Evolutionary conservation across 306 rosid species (phyloP).

Genomic region (Quillaja saponaria): DNA sequence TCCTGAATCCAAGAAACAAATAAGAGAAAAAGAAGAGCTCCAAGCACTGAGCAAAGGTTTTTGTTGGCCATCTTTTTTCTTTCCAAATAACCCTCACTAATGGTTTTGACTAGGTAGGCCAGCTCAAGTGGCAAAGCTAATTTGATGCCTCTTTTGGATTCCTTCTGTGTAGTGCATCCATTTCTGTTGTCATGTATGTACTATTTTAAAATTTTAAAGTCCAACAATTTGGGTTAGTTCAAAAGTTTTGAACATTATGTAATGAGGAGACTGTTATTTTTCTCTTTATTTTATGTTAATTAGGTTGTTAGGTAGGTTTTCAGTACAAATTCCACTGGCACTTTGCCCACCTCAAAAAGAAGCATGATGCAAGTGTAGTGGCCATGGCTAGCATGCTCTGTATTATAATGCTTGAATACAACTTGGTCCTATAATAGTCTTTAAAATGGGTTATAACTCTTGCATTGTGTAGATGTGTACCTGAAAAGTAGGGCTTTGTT

Average conservation of each 20-base stretch:
- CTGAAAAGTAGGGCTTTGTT: too few species aligned
- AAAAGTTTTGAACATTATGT: constrained; percentile 3
- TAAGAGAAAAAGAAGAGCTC: constrained; percentile 5
- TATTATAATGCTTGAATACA: background rate
- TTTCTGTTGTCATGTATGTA: constrained; percentile 7
- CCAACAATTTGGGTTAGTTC: constrained; percentile 6
- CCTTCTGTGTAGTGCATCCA: constrained; percentile 12
- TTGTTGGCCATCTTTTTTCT: too few species aligned
- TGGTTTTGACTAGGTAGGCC: constrained; percentile 28
- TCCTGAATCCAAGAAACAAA: constrained; percentile 18
- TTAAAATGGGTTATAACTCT: too few species aligned
- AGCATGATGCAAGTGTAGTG: background rate
- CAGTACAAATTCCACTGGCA: constrained; percentile 24
- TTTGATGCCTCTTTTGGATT: too few species aligned
- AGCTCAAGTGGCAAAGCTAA: constrained; percentile 26
- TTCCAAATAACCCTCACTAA: constrained; percentile 7
- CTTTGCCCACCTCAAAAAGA: background rate
- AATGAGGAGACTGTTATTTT: background rate
- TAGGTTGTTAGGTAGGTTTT: background rate
- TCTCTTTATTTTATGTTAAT: background rate
- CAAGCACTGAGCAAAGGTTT: constrained; percentile 6
- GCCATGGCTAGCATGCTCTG: too few species aligned
- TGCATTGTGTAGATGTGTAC: too few species aligned
- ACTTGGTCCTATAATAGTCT: too few species aligned
- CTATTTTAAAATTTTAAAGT: constrained; percentile 3